Evolutionary conservation across 2,329 filamentous ascomycete species (phyloP), one percentile per base, ranked within the genome.

Genomic region (Westerdykella sp.): DNA sequence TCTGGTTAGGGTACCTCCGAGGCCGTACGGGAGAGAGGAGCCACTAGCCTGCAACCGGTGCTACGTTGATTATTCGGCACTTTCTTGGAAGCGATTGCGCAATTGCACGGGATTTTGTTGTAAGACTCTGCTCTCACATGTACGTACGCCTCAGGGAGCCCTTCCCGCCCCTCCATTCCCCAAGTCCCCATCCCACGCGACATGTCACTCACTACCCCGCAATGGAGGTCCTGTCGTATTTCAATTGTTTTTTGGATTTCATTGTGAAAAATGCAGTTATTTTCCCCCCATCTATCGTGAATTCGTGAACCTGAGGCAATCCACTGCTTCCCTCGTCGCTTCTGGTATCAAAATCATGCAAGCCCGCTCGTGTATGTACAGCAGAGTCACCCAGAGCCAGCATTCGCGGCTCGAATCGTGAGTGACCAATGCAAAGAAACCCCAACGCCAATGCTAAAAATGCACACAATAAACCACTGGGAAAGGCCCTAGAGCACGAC

Each of bases 401-500:
- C 32, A 25, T 21, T 21, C 18, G 18, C 36, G 21, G n/a, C 32
- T 14, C 16, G n/a, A 35, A 18, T 13, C 4, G 3, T 21, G 18
- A 6, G 16, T 23, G 21, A 38, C 15, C 36, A 38, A 25, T 18
- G n/a, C 32, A 35, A 35, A 9, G 47, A 51, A 48, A 46, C 55
- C 57, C 46, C 39, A 70, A 71, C 67, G 64, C 69, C 66, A 49
- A 56, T 67, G 67, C 67, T 69, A 66, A 67, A 67, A 53, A 65
- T 63, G 61, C 59, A 52, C 44, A 48, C 48, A 56, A 56, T 53
- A 51, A 48, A 48, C 39, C 44, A 48, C 43, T 51, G 38, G 48
- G 46, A 51, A 48, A 25, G 3, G 9, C 32, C 32, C 5, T 35
- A 49, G 47, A 56, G 49, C 18, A 49, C 44, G 43, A 49, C 38